A percentile compares a stretch with the other conserved stretches of the same genome.
phyloP scores from a whole-genome alignment of 257 asterid genomes.

The Fraxinus americana region DNA sequence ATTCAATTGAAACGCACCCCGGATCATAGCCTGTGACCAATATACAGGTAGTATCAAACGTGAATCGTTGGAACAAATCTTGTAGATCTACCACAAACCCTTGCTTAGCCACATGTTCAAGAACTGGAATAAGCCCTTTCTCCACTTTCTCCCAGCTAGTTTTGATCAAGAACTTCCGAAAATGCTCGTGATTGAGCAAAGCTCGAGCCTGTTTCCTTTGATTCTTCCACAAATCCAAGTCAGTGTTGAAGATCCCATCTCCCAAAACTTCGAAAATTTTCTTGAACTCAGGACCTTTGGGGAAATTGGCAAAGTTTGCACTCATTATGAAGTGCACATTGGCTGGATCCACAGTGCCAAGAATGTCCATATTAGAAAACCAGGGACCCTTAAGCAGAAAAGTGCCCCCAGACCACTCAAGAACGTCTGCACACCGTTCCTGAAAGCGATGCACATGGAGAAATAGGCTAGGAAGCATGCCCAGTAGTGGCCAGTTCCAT shows the following conservation, averaged over 20 bases:
- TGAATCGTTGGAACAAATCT: slow-evolving; percentile 42
- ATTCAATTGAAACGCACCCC: slow-evolving; percentile 19
- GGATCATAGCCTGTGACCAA: slow-evolving; percentile 34
- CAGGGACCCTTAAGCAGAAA: slow-evolving; percentile 31
- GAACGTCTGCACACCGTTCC: slow-evolving; percentile 30
- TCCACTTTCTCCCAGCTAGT: slow-evolving; percentile 27
- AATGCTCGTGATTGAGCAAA: slow-evolving; percentile 10
- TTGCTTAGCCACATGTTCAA: slow-evolving; percentile 14
- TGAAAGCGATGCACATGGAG: slow-evolving; percentile 40
- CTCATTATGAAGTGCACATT: slow-evolving; percentile 38
- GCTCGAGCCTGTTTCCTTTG: slow-evolving; percentile 37
- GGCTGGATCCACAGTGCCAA: slow-evolving; percentile 38
- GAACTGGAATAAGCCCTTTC: slow-evolving; percentile 33
- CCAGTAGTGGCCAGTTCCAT: slow-evolving; percentile 50
- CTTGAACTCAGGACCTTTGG: slow-evolving; percentile 40
- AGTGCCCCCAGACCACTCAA: slow-evolving; percentile 30
- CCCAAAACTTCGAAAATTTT: slow-evolving; percentile 42
- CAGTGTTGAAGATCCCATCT: slow-evolving; percentile 42
- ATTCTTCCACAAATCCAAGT: slow-evolving; percentile 40
- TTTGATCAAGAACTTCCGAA: slow-evolving; percentile 23
- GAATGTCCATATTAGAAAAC: slow-evolving; percentile 30
- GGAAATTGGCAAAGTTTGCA: slow-evolving; percentile 40
- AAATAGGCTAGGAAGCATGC: slow-evolving; percentile 49
- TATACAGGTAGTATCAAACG: slow-evolving; percentile 37
- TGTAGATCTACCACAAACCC: slow-evolving; percentile 38